Evolutionary conservation across 1,284 basidiomycete genomes (phyloP), one percentile per base, ranked within the genome.

Genomic region (Tilletiopsis washingtonensis): DNA sequence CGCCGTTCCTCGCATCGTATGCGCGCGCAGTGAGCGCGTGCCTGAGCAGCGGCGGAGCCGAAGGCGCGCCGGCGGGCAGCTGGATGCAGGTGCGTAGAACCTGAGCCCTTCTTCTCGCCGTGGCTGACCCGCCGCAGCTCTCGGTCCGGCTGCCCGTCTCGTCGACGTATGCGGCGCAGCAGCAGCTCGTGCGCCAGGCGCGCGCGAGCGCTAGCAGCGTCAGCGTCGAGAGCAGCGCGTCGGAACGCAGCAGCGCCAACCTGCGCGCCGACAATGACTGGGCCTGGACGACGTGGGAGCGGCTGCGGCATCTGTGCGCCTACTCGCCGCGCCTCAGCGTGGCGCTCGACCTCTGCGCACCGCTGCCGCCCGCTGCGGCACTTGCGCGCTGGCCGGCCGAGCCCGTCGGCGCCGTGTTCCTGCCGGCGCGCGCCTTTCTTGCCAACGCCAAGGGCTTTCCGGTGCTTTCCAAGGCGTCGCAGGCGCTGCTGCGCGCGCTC

Each of bases 361-460:
- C 90, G 0, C 78, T 96, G 21, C 69, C 70, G 5, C 52, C 60
- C 2, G 51, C 65, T 3, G 42, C 54, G 4, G 89, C 91, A 3
- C 80, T 84, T 4, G 81, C 82, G 11, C 77, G 91, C 67, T 98
- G 94, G 94, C 80, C 83, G 2, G 87, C 93, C 7, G 94, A 98
- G 74, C 87, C 91, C 1, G 83, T 93, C 4, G 81, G 83, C 42
- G 81, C 89, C 67, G 80, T 99, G 49, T 88, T 88, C 75, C 77
- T 98, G 1, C 91, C 94, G 3, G 84, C 89, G 2, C 82, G 84
- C 3, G 81, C 87, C 9, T 99, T 97, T 74, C 91, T 98, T 59
- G 84, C 90, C 11, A 99, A 99, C 74, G 82, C 84, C 27, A 94
- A 96, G 75, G 93, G 91, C 3, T 99, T 94, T 73, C 94, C 94